These are phyloP conservation scores for Boletus fagicola DNA, from an alignment of 768 basidiomycete genomes.

Conservation along the genomic window DNA sequence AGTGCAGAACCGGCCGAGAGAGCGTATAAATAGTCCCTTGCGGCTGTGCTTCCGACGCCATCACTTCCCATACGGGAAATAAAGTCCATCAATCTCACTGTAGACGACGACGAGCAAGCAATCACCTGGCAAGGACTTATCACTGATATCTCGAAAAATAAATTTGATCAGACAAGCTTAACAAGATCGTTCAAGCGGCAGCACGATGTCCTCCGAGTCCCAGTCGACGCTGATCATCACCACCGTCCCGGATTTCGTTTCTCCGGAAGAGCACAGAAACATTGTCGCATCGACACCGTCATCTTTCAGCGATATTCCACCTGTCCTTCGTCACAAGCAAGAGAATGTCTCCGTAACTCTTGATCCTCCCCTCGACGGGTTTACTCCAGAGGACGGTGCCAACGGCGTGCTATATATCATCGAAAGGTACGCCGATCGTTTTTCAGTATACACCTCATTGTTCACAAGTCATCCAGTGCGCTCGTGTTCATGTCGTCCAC, in stretches of 20 bases:
- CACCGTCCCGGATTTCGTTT: constrained; percentile 44
- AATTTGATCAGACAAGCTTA: neutral
- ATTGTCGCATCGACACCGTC: constrained; percentile 77
- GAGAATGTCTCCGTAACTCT: constrained; percentile 66
- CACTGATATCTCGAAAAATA: neutral
- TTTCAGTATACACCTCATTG: constrained; percentile 6
- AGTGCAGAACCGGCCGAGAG: neutral
- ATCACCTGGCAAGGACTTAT: neutral
- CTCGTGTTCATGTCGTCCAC: constrained; percentile 74
- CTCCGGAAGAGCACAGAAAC: constrained; percentile 64
- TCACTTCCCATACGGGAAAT: too few species aligned
- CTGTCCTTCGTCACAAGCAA: constrained; percentile 74
- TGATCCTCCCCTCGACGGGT: constrained; percentile 65
- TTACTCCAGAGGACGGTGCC: constrained; percentile 48
- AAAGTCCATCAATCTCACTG: neutral
- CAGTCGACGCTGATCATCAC: constrained; percentile 36
- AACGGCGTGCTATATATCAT: constrained; percentile 79
- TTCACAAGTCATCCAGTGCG: constrained; percentile 43
- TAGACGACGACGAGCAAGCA: neutral
- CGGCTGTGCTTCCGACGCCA: constrained; percentile 12
- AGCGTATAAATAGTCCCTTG: constrained; percentile 12
- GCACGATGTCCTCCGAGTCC: constrained; percentile 14
- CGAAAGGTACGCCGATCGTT: constrained; percentile 60
- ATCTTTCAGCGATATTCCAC: constrained; percentile 83
- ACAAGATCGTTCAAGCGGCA: neutral